These are phyloP conservation scores for Lasiodiplodia sp. DNA, from an alignment of 2,329 filamentous ascomycete species.

Conservation along the genomic window DNA sequence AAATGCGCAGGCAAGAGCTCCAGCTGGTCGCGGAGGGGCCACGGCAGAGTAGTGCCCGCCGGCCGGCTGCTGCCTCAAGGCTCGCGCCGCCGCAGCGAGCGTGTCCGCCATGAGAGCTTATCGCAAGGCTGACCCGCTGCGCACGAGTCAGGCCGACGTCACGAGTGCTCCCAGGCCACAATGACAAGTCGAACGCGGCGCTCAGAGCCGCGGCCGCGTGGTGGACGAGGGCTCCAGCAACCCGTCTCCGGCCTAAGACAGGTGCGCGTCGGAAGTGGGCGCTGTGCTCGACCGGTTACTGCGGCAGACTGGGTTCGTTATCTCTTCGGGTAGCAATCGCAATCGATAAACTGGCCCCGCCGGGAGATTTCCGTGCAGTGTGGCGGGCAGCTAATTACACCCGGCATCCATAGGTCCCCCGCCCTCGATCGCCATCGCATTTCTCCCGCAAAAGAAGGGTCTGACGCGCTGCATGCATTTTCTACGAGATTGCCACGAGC, in stretches of 20 bases:
- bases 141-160: constrained; percentile 17
- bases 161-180: constrained; percentile 12
- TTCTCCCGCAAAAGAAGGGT: constrained; percentile 13
- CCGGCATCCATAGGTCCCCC: neutral
- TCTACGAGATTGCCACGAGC: constrained; percentile 2
- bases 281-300: neutral
- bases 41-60: constrained; percentile 6
- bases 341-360: too few species aligned
- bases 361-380: too few species aligned
- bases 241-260: constrained; percentile 13
- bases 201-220: neutral
- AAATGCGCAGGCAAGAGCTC: neutral
- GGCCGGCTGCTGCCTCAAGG: constrained; percentile 17
- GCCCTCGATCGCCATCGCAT: constrained; percentile 10
- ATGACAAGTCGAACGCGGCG: neutral
- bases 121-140: constrained; percentile 19
- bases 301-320: constrained; percentile 10
- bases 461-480: constrained; percentile 14
- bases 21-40: neutral
- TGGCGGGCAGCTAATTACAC: constrained; percentile 13
- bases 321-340: neutral
- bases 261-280: too few species aligned
- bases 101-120: constrained; percentile 14
- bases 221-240: neutral
- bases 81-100: constrained; percentile 11